Evolutionary conservation across 2,329 filamentous ascomycete species (phyloP).

Genomic region (Aspergillus hortae): DNA sequence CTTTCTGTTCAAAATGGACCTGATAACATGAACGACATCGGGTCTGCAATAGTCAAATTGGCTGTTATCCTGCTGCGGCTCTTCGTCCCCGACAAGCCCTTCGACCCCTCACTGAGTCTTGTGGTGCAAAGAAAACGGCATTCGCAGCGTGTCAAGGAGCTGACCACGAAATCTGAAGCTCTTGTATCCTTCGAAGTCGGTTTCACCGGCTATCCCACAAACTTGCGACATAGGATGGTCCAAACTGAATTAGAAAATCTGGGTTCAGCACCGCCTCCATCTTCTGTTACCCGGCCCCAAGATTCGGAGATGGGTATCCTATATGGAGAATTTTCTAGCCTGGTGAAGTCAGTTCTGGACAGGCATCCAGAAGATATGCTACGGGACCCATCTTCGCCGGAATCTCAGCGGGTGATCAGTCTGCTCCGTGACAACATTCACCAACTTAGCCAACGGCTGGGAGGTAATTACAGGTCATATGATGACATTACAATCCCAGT

Average conservation of each 20-base stretch:
- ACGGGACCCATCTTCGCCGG: conserved; percentile 10
- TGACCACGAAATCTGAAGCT: conserved; percentile 57
- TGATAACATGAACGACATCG: conserved; percentile 35
- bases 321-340: conserved; percentile 77
- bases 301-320: conserved; percentile 65
- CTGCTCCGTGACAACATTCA: conserved; percentile 56
- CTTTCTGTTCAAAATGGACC: conserved; percentile 14
- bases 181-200: conserved; percentile 63
- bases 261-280: conserved; percentile 63
- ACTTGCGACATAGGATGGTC: conserved; percentile 62
- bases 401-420: conserved; percentile 31
- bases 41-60: conserved; percentile 71
- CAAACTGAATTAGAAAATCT: conserved; percentile 60
- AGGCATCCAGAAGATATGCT: conserved; percentile 31
- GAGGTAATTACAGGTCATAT: conserved; percentile 69
- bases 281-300: conserved; percentile 68
- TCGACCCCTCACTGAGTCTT: conserved; percentile 68
- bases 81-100: conserved; percentile 80
- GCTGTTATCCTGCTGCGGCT: conserved; percentile 70
- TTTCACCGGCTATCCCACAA: conserved; percentile 67
- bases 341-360: conserved; percentile 63
- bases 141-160: conserved; percentile 51
- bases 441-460: conserved; percentile 68
- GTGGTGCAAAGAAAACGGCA: conserved; percentile 62
- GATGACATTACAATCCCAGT: conserved; percentile 79